These are phyloP conservation scores for Zoysia pacifica DNA, from an alignment of 176 grass and related monocot genomes.

Conservation along the genomic window DNA sequence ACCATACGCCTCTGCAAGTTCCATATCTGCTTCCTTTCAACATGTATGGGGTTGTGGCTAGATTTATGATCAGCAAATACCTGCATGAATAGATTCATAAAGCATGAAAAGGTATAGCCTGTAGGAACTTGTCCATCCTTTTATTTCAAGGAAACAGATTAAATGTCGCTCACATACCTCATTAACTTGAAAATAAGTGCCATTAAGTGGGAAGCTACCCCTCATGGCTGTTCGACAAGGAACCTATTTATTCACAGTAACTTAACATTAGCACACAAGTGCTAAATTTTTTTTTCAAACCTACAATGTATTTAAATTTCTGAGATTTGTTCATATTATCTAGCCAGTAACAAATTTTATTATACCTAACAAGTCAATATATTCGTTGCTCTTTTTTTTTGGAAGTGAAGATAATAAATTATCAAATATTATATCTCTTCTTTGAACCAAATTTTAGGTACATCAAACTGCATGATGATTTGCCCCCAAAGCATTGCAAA, in stretches of 20 bases:
- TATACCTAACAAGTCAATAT: background rate
- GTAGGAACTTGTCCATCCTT: slow-evolving; percentile 30
- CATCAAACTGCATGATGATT: background rate
- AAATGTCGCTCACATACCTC: slow-evolving; percentile 53
- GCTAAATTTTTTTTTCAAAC: slow-evolving; percentile 35
- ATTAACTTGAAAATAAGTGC: slow-evolving; percentile 99
- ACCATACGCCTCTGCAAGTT: slow-evolving; percentile 71
- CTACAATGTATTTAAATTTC: slow-evolving; percentile 27
- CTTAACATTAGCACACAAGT: slow-evolving; percentile 21
- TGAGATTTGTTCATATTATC: slow-evolving; percentile 14
- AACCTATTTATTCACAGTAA: slow-evolving; percentile 60
- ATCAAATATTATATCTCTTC: background rate
- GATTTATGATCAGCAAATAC: slow-evolving; percentile 92
- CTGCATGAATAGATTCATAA: slow-evolving; percentile 51
- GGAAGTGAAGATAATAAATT: slow-evolving; percentile 1
- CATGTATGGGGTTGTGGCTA: slow-evolving; percentile 66
- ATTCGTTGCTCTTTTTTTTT: slow-evolving; percentile 6
- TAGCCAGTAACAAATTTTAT: slow-evolving; percentile 11
- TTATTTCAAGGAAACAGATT: slow-evolving; percentile 14
- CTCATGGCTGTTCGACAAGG: slow-evolving; percentile 96
- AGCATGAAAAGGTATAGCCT: slow-evolving; percentile 33
- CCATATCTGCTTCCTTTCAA: slow-evolving; percentile 74
- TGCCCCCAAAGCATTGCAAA: background rate
- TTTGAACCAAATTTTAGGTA: background rate
- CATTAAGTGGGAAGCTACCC: slow-evolving; percentile 97